Evolutionary conservation across 345 rosid species (phyloP).

Genomic region (Noccaea caerulescens): DNA sequence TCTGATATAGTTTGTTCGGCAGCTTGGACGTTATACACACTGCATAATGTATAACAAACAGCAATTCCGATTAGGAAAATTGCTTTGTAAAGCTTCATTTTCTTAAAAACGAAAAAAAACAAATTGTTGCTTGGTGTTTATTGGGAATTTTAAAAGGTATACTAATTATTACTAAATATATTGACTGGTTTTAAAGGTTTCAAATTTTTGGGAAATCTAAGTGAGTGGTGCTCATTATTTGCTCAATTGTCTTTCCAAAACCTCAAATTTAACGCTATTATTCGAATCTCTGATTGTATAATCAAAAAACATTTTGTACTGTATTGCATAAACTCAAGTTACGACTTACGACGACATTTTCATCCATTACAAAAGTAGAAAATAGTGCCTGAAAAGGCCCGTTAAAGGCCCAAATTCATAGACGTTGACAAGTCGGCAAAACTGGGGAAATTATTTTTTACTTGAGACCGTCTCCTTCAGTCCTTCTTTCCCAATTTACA

Average conservation of each 20-base stretch:
- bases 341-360: too few relatives aligned
- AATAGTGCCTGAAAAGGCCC: constrained; percentile 12
- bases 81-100: constrained; percentile 39
- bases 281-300: too few relatives aligned
- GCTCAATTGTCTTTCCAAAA: not conserved
- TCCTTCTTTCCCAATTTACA: not conserved
- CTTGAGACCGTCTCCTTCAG: constrained; percentile 10
- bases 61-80: constrained; percentile 16
- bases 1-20: too few relatives aligned
- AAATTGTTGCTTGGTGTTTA: not conserved
- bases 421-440: constrained; percentile 1
- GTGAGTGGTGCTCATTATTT: not conserved
- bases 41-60: constrained; percentile 21
- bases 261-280: too few relatives aligned
- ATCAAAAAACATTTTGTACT: too few relatives aligned
- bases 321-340: too few relatives aligned
- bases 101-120: not conserved
- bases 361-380: too few relatives aligned
- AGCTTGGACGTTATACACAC: not conserved
- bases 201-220: constrained; percentile 3
- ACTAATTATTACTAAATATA: not conserved
- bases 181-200: constrained; percentile 10
- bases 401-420: constrained; percentile 1
- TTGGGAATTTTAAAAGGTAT: not conserved
- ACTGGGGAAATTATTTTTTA: not conserved